Percentiles rank a stretch among this genome's conserved stretches.
These are phyloP conservation scores for Bifiguratus adelaidae DNA, from an alignment of 192 early-diverging fungal genomes.

Conservation along the genomic window DNA sequence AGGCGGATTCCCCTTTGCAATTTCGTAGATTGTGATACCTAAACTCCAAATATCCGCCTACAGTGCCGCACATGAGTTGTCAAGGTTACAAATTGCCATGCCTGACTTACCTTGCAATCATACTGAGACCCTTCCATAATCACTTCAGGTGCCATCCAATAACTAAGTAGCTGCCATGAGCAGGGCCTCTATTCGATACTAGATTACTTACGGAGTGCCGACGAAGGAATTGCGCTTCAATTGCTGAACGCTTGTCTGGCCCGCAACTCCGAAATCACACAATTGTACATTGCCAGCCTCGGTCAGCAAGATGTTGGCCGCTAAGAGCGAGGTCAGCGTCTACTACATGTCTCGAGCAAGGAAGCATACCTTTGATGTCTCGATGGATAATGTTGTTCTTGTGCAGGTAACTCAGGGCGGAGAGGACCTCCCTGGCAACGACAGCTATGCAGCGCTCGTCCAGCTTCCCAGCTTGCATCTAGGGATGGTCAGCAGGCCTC, in stretches of 20 bases:
- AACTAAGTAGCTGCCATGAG: constrained; percentile 9
- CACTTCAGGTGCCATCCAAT: constrained; percentile 87
- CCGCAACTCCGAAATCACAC: constrained; percentile 95
- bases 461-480: constrained; percentile 72
- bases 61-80: neutral
- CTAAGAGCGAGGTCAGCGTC: constrained; percentile 3
- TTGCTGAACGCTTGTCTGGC: constrained; percentile 61
- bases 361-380: constrained; percentile 84
- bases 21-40: constrained; percentile 96
- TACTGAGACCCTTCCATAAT: constrained; percentile 75
- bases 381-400: constrained; percentile 92
- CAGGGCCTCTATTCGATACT: neutral
- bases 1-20: constrained; percentile 92
- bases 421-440: constrained; percentile 80
- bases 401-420: constrained; percentile 88
- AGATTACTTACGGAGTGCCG: constrained; percentile 57
- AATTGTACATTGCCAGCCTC: constrained; percentile 84
- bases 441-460: constrained; percentile 86
- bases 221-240: constrained; percentile 88
- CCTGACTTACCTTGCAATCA: constrained; percentile 68
- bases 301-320: constrained; percentile 88
- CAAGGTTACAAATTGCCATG: neutral
- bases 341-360: neutral
- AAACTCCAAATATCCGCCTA: constrained; percentile 99
- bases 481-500: neutral